phyloP scores from a whole-genome alignment of 768 basidiomycete species.

The Russula earlei region DNA sequence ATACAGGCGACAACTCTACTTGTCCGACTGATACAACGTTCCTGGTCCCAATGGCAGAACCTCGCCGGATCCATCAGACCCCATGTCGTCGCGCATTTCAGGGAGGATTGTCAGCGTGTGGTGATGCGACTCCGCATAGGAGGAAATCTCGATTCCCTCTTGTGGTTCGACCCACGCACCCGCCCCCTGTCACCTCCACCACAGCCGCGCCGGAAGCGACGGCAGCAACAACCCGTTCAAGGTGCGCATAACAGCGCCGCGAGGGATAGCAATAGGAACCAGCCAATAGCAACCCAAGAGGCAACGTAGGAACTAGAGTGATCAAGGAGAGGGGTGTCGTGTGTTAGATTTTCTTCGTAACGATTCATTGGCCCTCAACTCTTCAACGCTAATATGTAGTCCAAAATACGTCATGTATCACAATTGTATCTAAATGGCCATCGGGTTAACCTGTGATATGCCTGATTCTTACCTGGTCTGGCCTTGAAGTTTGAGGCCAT shows the following conservation, averaged over 20 bases:
- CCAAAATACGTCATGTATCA: too few relatives aligned
- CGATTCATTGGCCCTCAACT: too few relatives aligned
- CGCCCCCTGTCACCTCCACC: constrained; percentile 1
- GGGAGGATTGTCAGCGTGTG: constrained; percentile 18
- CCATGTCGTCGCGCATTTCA: constrained; percentile 9
- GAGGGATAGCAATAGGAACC: neutral
- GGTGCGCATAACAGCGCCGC: neutral
- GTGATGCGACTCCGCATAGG: constrained; percentile 13
- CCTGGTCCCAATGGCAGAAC: constrained; percentile 17
- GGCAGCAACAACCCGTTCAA: neutral
- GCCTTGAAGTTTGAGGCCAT: too few relatives aligned
- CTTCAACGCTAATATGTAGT: too few relatives aligned
- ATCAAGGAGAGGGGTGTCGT: neutral
- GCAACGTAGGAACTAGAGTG: neutral
- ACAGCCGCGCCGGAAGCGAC: neutral
- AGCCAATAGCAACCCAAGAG: neutral
- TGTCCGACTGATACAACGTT: neutral
- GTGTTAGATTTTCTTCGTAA: neutral
- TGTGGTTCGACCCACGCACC: constrained; percentile 7
- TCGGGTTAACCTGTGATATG: too few relatives aligned
- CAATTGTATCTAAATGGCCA: too few relatives aligned
- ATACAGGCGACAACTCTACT: neutral
- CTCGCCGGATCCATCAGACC: constrained; percentile 16
- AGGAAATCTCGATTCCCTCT: constrained; percentile 1
- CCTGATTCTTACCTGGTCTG: too few relatives aligned